These are phyloP conservation scores for Agaricus blazei DNA, from an alignment of 768 basidiomycete species.

Conservation along the genomic window DNA sequence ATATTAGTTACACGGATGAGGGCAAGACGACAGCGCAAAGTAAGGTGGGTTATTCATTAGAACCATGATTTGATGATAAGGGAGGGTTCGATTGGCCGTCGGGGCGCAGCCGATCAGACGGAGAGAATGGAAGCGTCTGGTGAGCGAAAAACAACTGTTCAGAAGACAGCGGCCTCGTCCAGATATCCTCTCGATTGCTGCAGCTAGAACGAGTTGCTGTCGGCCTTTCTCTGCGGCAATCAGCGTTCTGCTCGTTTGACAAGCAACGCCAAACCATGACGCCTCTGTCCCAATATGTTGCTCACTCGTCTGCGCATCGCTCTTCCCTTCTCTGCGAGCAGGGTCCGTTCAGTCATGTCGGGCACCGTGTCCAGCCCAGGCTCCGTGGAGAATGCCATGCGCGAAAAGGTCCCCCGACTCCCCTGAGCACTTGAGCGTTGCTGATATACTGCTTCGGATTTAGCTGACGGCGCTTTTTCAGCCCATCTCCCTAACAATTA, in stretches of 20 bases:
- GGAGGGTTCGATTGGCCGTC: too few relatives aligned
- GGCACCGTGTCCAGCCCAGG: conserved; percentile 25
- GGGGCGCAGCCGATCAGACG: too few relatives aligned
- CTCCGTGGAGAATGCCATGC: conserved; percentile 56
- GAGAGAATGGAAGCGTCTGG: too few relatives aligned
- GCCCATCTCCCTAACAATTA: conserved; percentile 60
- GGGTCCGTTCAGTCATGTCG: conserved; percentile 1
- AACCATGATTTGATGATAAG: background rate
- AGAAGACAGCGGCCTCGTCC: too few relatives aligned
- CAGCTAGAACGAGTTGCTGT: too few relatives aligned
- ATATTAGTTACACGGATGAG: background rate
- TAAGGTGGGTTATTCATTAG: background rate
- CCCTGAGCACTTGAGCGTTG: conserved; percentile 9
- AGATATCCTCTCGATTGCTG: too few relatives aligned
- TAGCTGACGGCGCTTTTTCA: conserved; percentile 60
- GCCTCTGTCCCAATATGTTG: background rate
- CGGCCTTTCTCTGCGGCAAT: background rate
- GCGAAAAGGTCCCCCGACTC: conserved; percentile 41
- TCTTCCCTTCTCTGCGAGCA: conserved; percentile 7
- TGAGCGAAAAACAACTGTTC: too few relatives aligned
- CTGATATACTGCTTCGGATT: conserved; percentile 11
- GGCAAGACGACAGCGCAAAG: background rate
- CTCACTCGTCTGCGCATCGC: conserved; percentile 9
- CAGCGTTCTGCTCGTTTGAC: background rate
- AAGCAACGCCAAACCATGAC: conserved; percentile 4